Evolutionary conservation across 2,329 filamentous ascomycete genomes (phyloP).

Genomic region (Diaporthe amygdali): DNA sequence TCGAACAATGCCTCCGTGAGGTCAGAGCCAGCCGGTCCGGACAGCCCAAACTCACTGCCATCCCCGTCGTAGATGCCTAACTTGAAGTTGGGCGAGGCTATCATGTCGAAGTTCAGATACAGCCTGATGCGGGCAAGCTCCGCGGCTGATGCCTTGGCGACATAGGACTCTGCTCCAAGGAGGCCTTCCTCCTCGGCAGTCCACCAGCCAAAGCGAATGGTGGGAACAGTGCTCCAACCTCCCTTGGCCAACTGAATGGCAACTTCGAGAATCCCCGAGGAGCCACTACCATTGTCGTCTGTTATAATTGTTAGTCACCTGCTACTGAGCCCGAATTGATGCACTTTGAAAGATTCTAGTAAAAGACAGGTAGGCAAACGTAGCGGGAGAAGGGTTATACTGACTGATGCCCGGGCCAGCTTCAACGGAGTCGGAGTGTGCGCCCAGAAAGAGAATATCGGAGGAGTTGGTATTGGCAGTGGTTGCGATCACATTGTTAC

Average conservation of each 20-base stretch:
- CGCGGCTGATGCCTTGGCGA: conserved; percentile 36
- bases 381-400: too few relatives aligned
- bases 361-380: too few relatives aligned
- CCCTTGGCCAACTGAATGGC: conserved; percentile 36
- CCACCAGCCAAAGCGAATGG: conserved; percentile 50
- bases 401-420: conserved; percentile 52
- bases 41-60: background rate
- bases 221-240: conserved; percentile 31
- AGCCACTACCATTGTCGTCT: conserved; percentile 51
- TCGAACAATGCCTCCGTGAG: background rate
- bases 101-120: conserved; percentile 50
- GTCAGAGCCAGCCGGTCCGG: conserved; percentile 1
- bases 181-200: conserved; percentile 50
- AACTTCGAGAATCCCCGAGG: conserved; percentile 45
- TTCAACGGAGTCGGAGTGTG: conserved; percentile 49
- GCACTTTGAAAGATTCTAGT: too few relatives aligned
- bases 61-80: conserved; percentile 9
- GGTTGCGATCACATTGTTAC: conserved; percentile 3
- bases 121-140: conserved; percentile 41
- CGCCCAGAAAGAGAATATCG: conserved; percentile 43
- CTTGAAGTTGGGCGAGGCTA: conserved; percentile 36
- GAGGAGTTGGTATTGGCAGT: conserved; percentile 1
- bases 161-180: conserved; percentile 41
- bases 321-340: too few relatives aligned
- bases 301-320: too few relatives aligned